phyloP scores from a whole-genome alignment of 1,284 basidiomycete genomes.

The Heterobasidion annosum region DNA sequence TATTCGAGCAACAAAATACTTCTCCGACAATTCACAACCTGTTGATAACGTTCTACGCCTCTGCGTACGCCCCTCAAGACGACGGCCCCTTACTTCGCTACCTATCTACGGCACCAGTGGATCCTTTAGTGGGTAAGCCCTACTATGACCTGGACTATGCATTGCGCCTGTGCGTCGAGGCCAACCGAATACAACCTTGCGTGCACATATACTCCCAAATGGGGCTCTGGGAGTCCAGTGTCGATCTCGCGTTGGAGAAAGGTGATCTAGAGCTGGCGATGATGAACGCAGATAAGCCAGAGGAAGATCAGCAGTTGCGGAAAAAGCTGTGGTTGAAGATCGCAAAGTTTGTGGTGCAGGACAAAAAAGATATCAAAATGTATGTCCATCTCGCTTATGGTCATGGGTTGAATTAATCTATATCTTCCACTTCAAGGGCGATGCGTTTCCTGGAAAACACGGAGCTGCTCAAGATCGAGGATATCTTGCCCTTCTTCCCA shows the following conservation, averaged over 20 bases:
- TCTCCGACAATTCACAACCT: slow-evolving; percentile 92
- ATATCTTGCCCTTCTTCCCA: slow-evolving; percentile 98
- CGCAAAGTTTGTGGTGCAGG: slow-evolving; percentile 93
- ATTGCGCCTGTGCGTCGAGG: slow-evolving; percentile 80
- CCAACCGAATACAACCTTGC: slow-evolving; percentile 80
- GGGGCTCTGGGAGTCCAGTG: slow-evolving; percentile 94
- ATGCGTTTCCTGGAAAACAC: slow-evolving; percentile 96
- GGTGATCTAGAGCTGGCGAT: slow-evolving; percentile 92
- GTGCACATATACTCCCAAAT: slow-evolving; percentile 98
- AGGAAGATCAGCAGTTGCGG: slow-evolving; percentile 77
- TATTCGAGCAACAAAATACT: slow-evolving; percentile 74
- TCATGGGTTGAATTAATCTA: not conserved
- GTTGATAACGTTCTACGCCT: slow-evolving; percentile 80
- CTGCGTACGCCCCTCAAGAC: slow-evolving; percentile 45
- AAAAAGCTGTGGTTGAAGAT: slow-evolving; percentile 99
- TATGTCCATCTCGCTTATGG: slow-evolving; percentile 30
- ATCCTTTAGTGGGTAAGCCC: slow-evolving; percentile 79
- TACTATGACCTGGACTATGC: slow-evolving; percentile 98
- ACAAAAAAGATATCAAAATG: slow-evolving; percentile 97
- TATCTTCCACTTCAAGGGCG: slow-evolving; percentile 45
- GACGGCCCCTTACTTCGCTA: slow-evolving; percentile 83
- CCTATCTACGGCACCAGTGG: slow-evolving; percentile 74
- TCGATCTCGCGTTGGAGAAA: slow-evolving; percentile 90
- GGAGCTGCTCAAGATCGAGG: slow-evolving; percentile 94
- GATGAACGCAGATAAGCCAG: slow-evolving; percentile 88